phyloP scores from a whole-genome alignment of 2,329 filamentous ascomycete species.

The Chaetomiaceae sp. region DNA sequence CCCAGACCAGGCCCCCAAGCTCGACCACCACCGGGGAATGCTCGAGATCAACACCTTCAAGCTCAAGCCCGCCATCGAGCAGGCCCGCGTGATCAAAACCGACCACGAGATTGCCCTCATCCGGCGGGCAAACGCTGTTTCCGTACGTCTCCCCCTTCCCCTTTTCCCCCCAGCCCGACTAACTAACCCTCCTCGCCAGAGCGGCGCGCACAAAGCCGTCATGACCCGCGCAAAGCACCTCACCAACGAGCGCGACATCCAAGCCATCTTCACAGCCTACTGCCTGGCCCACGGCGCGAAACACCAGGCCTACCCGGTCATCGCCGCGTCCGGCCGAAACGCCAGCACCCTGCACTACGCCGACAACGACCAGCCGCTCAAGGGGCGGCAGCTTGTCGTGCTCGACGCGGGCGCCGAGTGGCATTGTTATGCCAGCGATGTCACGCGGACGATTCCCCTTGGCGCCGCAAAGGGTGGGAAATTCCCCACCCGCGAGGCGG shows the following conservation, averaged over 20 bases:
- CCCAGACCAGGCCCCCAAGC: conserved; percentile 27
- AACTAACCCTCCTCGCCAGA: conserved; percentile 26
- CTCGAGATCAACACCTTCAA: conserved; percentile 44
- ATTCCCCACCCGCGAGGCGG: conserved; percentile 54
- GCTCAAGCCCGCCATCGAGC: conserved; percentile 70
- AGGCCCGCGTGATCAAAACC: conserved; percentile 76
- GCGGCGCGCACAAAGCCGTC: conserved; percentile 69
- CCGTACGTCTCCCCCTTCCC: conserved; percentile 30
- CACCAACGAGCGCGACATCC: conserved; percentile 75
- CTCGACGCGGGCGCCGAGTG: conserved; percentile 88
- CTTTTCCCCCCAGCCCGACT: background rate
- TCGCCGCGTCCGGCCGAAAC: conserved; percentile 78
- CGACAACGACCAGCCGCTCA: conserved; percentile 69
- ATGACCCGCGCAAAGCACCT: conserved; percentile 60
- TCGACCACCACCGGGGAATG: conserved; percentile 27
- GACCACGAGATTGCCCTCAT: conserved; percentile 82
- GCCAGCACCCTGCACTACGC: conserved; percentile 84
- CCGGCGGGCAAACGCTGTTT: conserved; percentile 74
- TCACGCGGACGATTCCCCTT: conserved; percentile 84
- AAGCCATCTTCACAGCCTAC: conserved; percentile 68
- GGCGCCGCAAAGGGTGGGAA: conserved; percentile 42
- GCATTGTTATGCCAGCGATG: conserved; percentile 79
- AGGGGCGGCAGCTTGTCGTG: conserved; percentile 67
- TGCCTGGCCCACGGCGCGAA: conserved; percentile 71
- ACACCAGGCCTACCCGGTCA: conserved; percentile 80